A percentile compares a stretch with the other conserved stretches of the same genome.
These are phyloP conservation scores for Mortierella sp. DNA, from an alignment of 371 early-diverging fungal species.

Conservation along the genomic window DNA sequence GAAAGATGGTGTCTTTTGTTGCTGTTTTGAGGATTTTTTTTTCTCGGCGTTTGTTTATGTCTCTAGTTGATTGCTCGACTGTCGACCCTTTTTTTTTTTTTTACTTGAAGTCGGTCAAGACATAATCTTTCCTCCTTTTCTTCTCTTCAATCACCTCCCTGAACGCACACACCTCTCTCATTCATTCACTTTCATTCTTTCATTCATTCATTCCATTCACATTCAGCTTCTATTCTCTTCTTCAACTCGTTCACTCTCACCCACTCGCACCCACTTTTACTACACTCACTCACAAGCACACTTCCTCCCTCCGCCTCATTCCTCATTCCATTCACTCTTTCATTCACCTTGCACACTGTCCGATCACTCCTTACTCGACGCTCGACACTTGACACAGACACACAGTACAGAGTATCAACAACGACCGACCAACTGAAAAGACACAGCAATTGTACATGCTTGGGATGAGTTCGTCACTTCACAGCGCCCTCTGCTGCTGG, in stretches of 20 bases:
- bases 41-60: too few relatives aligned
- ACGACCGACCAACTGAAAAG: neutral
- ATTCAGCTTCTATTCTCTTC: neutral
- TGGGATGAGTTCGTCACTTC: constrained; percentile 46
- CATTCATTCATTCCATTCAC: neutral
- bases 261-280: too few relatives aligned
- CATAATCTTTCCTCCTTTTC: neutral
- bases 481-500: constrained; percentile 53
- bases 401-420: neutral
- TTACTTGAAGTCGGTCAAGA: too few relatives aligned
- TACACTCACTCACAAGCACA: too few relatives aligned
- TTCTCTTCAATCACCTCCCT: neutral
- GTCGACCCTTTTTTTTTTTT: neutral
- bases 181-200: neutral
- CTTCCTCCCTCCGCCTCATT: neutral
- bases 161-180: neutral
- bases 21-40: too few relatives aligned
- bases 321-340: too few relatives aligned
- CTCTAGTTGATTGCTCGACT: too few relatives aligned
- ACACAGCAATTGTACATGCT: constrained; percentile 16
- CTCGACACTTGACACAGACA: neutral
- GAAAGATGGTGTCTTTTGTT: too few relatives aligned
- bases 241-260: neutral
- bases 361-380: neutral
- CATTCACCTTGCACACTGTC: neutral